These are phyloP conservation scores for Geotrichum aggregatum DNA, from an alignment of 1,139 yeast genomes.

Conservation along the genomic window DNA sequence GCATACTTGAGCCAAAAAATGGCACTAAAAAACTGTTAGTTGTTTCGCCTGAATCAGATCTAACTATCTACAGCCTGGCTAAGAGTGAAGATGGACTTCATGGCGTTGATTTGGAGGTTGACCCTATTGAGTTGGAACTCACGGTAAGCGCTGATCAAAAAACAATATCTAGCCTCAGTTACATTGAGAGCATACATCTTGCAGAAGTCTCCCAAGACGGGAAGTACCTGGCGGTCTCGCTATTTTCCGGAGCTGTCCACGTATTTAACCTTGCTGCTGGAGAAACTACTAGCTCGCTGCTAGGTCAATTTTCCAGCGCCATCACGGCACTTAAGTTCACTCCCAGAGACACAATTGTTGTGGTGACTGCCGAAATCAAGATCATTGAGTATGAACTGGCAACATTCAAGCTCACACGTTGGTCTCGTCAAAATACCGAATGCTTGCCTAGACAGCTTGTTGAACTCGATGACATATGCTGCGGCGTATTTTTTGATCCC, in stretches of 20 bases:
- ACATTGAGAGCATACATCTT: constrained; percentile 49
- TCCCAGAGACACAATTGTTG: constrained; percentile 50
- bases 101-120: constrained; percentile 15
- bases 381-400: constrained; percentile 60
- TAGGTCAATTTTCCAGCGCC: constrained; percentile 50
- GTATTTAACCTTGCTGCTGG: constrained; percentile 39
- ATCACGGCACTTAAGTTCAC: constrained; percentile 66
- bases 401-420: constrained; percentile 49
- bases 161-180: constrained; percentile 22
- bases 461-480: constrained; percentile 61
- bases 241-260: constrained; percentile 66
- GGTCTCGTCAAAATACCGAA: constrained; percentile 80
- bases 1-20: constrained; percentile 17
- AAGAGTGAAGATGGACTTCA: constrained; percentile 22
- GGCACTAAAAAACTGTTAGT: constrained; percentile 42
- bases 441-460: constrained; percentile 64
- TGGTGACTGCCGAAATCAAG: constrained; percentile 70
- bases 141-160: constrained; percentile 39
- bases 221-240: constrained; percentile 50
- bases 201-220: constrained; percentile 48
- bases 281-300: constrained; percentile 28
- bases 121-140: constrained; percentile 21
- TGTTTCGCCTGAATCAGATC: constrained; percentile 63
- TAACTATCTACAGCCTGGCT: constrained; percentile 47
- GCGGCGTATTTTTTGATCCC: constrained; percentile 57